Evolutionary conservation across 2,329 filamentous ascomycete species (phyloP), one percentile per base, ranked within the genome.

Genomic region (Leptoxyphium fumago): DNA sequence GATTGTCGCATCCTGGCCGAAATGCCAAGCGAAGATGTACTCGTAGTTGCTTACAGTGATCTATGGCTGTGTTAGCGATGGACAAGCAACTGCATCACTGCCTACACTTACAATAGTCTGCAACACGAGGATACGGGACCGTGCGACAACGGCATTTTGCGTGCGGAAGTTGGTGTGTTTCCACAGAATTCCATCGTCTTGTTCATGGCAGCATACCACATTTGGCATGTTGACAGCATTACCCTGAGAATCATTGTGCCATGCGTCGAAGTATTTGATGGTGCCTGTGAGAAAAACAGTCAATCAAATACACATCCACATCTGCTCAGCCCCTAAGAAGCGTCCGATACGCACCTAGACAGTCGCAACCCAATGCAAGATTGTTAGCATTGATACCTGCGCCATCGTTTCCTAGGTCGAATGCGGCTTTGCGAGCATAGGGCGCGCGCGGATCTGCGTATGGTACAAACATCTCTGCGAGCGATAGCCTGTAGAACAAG

Each of bases 151-250:
- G 0, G 77, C 76, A 1, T 75, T 69, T 26, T 69, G 67, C 0
- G 77, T 82, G 3, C 78, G 69, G 64, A 73, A 80, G 62, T 83
- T 82, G 5, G 77, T 80, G 60, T 82, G 79, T 55, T 83, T 82
- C 77, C 78, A 82, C 6, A 71, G 69, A 38, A 83, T 80, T 4
- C 80, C 80, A 43, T 75, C 73, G 51, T 84, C 80, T 54, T 81
- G 75, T 57, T 84, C 74, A 0, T 80, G 80, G 0, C 75, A 73
- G 0, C 70, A 68, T 2, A 84, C 78, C 2, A 80, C 71, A 44
- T 75, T 83, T 42, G 69, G 69, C 21, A 69, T 67, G 1, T 66
- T 52, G 8, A 66, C 69, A 0, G 76, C 70, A 40, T 70, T 67
- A 2, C 79, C 80, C 40, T 74, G 63, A 5, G 70, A 56, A 10